phyloP scores from a whole-genome alignment of 208 protist genomes.

The Trypanosomatidae sp. region DNA sequence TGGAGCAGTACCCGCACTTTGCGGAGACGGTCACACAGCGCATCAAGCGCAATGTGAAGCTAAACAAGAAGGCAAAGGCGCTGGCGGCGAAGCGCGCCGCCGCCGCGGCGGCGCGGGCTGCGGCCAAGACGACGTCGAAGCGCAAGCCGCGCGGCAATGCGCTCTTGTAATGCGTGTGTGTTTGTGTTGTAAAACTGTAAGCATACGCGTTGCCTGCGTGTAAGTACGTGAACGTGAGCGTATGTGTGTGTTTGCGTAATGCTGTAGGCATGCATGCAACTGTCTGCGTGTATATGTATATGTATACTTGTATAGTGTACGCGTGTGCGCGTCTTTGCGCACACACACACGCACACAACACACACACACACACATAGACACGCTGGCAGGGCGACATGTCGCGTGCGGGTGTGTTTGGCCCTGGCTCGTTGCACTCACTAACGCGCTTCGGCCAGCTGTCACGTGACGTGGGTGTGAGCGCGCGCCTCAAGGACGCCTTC shows the following conservation, averaged over 20 bases:
- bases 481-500: conserved; percentile 68
- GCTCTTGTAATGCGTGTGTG: too few relatives aligned
- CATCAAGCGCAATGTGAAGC: conserved; percentile 67
- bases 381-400: too few relatives aligned
- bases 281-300: too few relatives aligned
- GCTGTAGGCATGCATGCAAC: neutral
- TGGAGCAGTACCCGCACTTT: conserved; percentile 74
- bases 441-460: conserved; percentile 72
- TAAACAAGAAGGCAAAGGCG: conserved; percentile 62
- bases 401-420: conserved; percentile 58
- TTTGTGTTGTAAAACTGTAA: too few relatives aligned
- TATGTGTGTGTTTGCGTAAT: neutral
- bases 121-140: conserved; percentile 38
- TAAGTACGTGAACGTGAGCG: too few relatives aligned
- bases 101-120: conserved; percentile 24
- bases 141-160: too few relatives aligned
- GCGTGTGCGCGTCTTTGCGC: too few relatives aligned
- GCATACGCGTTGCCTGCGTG: too few relatives aligned
- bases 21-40: conserved; percentile 42
- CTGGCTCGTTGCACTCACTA: conserved; percentile 71
- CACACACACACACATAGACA: too few relatives aligned
- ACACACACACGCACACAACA: too few relatives aligned
- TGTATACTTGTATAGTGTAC: too few relatives aligned
- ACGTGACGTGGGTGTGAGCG: conserved; percentile 27
- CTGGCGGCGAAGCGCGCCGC: conserved; percentile 35